Evolutionary conservation across 1,284 basidiomycete species (phyloP), one percentile per base, ranked within the genome.

Genomic region (Fomitopsis betulina): DNA sequence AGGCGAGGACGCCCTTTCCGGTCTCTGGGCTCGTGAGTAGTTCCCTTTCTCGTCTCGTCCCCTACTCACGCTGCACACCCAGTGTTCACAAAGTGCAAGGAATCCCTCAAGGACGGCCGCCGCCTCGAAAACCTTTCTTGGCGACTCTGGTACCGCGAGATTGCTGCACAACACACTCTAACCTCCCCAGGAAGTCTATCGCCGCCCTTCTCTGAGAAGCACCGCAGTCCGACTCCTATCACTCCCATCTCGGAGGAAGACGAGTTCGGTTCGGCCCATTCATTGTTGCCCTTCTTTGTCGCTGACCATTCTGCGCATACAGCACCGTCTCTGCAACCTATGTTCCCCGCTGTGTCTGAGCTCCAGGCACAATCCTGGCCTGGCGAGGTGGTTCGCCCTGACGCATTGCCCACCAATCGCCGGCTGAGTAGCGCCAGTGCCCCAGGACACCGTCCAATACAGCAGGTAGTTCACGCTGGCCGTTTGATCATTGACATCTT

Each of bases 51-150:
- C 17, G 7, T 17, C 54, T 32, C 53, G 64, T 54, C n/a, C 43
- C 52, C 58, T 25, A 56, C 59, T 65, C 39, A 61, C 21, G 39
- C 19, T 55, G 55, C 50, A 59, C 62, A 51, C 30, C 7, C 12
- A 94, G 92, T 94, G 12, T 93, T 94, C 68, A 86, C 89, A 58
- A 91, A 91, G 69, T 93, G 89, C 76, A 91, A 90, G 70, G 82
- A 84, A 63, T 86, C 85, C 4, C 74, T 94, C 9, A 82, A 88
- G 67, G 86, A 93, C 62, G 93, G 93, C 13, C 79, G 78, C 25
- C 77, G 93, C 33, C 79, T 93, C 30, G 92, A 94, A 73, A 94
- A 94, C 68, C 85, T 94, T 57, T 87, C 88, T 6, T 94, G 92
- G 93, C 77, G 92, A 54, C 75, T 94, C 13, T 93, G 91, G 91